Evolutionary conservation across 129 eudicot genomes (phyloP), one percentile per base, ranked within the genome.

Genomic region (Heracleum sosnowskyi): DNA sequence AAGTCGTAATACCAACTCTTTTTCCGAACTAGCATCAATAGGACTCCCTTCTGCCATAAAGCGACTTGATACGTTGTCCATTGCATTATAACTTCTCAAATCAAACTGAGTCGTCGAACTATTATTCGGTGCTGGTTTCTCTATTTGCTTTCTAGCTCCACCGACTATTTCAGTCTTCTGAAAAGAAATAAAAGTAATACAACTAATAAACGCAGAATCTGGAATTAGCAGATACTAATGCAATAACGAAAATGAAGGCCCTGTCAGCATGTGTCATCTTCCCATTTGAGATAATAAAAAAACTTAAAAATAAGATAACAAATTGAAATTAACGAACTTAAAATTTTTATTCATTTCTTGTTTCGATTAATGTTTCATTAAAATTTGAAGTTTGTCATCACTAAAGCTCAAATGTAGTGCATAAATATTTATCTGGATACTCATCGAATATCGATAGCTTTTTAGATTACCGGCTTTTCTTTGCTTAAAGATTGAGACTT

Each of bases 1-100:
- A 39, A 73, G 18, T 17, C 68, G 31, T 7, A 86, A 62, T 90
- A 95, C 99, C 99, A 90, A 77, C 81, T 95, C 99, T 85, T 95
- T 95, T 85, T 95, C 99, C 40, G 99, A 90, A 79, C 86, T 85
- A 77, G 99, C 99, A 90, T 95, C 97, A 47, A 90, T 79, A 77
- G 82, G 74, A 46, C 86, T 84, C 76, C 86, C 91, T 82, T 88
- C 88, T 44, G 84, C 73, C 64, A 74, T 78, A 45, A 84, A 85
- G 60, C 81, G 86, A 80, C 86, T 74, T 33, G 97, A 79, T 77
- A 91, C 73, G 55, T 82, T 83, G 80, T 88, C 76, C 31, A 85
- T 66, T 40, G 82, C 76, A 77, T 86, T 86, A 75, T 87, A 91
- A 37, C 87, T 84, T 69, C 81, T 86, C 75, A 85, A 79, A 77